Conservation (phyloP, 345 rosid species). For the Citrus australasica region DNA sequence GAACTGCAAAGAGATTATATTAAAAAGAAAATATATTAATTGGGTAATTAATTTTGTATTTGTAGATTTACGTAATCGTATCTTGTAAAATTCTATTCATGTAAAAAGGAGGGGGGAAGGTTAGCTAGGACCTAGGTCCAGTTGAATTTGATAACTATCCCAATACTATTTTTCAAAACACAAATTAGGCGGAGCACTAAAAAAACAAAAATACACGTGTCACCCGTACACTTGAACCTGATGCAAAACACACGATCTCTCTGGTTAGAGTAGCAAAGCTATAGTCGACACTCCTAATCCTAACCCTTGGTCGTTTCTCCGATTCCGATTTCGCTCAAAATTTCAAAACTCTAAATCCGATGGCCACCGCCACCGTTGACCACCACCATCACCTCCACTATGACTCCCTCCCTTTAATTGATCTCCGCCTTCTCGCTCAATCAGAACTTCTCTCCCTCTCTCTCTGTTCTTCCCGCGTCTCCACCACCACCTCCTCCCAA, state of each 20-base stretch:
- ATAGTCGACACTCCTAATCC: background rate
- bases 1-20: too few relatives aligned
- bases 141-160: too few relatives aligned
- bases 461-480: slow-evolving; percentile 36
- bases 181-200: too few relatives aligned
- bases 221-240: background rate
- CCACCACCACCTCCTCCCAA: slow-evolving; percentile 23
- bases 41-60: too few relatives aligned
- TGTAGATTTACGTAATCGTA: too few relatives aligned
- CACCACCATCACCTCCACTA: slow-evolving; percentile 22
- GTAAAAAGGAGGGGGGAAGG: too few relatives aligned
- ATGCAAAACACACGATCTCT: too few relatives aligned
- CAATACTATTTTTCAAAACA: too few relatives aligned
- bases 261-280: background rate
- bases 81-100: too few relatives aligned
- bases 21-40: too few relatives aligned
- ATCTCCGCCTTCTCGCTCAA: slow-evolving; percentile 60
- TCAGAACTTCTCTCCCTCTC: slow-evolving; percentile 54
- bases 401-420: slow-evolving; percentile 56
- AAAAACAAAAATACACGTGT: background rate
- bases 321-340: background rate
- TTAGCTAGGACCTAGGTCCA: too few relatives aligned
- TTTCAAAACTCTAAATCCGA: background rate
- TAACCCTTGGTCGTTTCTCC: background rate
- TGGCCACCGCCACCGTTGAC: slow-evolving; percentile 20